Base-by-base conservation (phyloP, 495 filamentous ascomycete species). In the Saxispiralis lemnorum region DNA sequence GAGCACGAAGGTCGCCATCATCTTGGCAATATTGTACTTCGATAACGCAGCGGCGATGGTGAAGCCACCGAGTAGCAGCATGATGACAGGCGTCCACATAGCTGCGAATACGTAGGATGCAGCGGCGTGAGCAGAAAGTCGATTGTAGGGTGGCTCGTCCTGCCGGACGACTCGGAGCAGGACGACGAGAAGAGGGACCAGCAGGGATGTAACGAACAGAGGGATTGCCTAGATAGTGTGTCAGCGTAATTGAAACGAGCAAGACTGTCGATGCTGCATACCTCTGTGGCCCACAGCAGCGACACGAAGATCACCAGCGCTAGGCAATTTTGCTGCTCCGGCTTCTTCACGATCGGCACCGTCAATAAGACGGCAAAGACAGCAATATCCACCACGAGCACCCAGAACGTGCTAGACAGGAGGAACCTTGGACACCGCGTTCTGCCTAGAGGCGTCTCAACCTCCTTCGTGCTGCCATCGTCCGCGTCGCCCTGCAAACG, bases 1-100 rank as follows among this genome's bases (percentile, higher is more conserved):
- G 31, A 99, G 72, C n/a, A 96, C 83, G 54, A 95, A 83, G 10
- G 87, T 93, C 7, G 89, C 92, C 68, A 96, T 86, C 54, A 87
- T 76, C 57, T 94, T 93, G 38, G 93, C 89, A 55, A 99, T 96
- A 52, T 85, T 83, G 58, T 93, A 93, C 59, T 99, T 99, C 34
- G 85, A 93, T 45, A 99, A 63, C 0, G 92, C 89, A 0, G 89
- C 89, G 9, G 89, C 89, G 49, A 99, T 78, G 11, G 92, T 87
- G 54, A 99, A 99, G 7, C 89, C 89, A 50, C 89, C 89, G 15
- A 99, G 76, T 16, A 99, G 72, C 11, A 99, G 72, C 92, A 96
- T 96, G 49, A 99, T 99, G 28, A 96, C 89, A 0, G 92, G 86
- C 9, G 87, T 95, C 89, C 89, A 99, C 89, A 99, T 99, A 15